Evolutionary conservation across 1,139 yeast genomes (phyloP).

Genomic region (Pneumocystis oryctolagi): DNA sequence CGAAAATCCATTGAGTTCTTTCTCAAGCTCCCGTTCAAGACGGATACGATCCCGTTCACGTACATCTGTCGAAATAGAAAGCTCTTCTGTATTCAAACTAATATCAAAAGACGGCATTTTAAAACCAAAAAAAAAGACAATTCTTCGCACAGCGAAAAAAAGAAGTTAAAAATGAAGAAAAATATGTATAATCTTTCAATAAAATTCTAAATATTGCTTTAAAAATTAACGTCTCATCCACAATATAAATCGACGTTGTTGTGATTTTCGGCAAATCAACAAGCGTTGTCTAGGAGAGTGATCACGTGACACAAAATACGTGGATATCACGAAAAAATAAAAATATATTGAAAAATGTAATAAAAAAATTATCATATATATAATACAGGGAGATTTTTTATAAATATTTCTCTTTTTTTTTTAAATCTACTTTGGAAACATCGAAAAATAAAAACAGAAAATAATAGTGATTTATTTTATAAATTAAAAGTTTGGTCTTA

Average conservation of each 20-base stretch:
- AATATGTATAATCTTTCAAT: not conserved
- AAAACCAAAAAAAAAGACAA: not conserved
- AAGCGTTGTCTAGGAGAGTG: not conserved
- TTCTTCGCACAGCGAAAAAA: not conserved
- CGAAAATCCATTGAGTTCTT: constrained; percentile 1
- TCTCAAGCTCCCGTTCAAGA: not conserved
- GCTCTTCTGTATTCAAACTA: not conserved
- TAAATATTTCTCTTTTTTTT: no score
- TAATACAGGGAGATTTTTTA: no score
- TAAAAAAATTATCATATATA: no score
- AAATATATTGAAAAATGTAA: no score
- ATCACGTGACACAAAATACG: not conserved
- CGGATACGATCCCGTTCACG: constrained; percentile 2
- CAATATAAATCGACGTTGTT: not conserved
- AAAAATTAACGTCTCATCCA: not conserved
- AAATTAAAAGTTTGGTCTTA: no score
- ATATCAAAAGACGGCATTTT: not conserved
- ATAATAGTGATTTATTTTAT: no score
- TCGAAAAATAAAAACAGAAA: no score
- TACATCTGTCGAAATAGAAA: constrained; percentile 1
- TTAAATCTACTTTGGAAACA: no score
- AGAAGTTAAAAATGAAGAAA: not conserved
- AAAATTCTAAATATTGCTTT: not conserved
- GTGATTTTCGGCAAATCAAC: not conserved
- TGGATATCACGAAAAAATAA: no score